Percentiles rank a stretch among this genome's conserved stretches.
Evolutionary conservation across 495 filamentous ascomycete species (phyloP).

Genomic region (Neurospora pannonica): DNA sequence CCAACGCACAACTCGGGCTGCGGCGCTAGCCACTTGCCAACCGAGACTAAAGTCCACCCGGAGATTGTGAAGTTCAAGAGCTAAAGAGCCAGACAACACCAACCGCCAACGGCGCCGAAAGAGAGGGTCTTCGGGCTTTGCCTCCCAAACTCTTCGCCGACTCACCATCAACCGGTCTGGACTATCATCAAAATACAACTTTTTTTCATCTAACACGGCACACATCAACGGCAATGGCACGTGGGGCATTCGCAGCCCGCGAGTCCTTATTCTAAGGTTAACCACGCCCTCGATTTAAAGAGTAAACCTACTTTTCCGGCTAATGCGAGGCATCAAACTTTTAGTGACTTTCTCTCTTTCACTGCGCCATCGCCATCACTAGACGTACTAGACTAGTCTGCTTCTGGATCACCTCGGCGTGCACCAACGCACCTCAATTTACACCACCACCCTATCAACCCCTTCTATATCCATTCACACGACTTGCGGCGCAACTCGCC

Average conservation of each 20-base stretch:
- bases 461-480: background rate
- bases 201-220: background rate
- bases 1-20: background rate
- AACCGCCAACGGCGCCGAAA: background rate
- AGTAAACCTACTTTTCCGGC: background rate
- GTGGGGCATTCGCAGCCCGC: background rate
- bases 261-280: background rate
- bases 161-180: background rate
- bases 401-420: background rate
- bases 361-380: background rate
- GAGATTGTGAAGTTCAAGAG: background rate
- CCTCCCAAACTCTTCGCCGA: background rate
- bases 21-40: background rate
- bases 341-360: background rate
- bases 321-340: background rate
- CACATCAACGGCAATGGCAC: background rate
- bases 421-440: background rate
- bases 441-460: background rate
- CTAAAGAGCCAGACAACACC: background rate
- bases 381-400: background rate
- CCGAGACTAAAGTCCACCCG: background rate
- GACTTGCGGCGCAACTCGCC: background rate
- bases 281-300: background rate
- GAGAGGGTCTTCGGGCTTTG: background rate
- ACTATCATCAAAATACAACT: background rate